Evolutionary conservation across 2,329 filamentous ascomycete species (phyloP).

Genomic region (Diaporthe nobilis): DNA sequence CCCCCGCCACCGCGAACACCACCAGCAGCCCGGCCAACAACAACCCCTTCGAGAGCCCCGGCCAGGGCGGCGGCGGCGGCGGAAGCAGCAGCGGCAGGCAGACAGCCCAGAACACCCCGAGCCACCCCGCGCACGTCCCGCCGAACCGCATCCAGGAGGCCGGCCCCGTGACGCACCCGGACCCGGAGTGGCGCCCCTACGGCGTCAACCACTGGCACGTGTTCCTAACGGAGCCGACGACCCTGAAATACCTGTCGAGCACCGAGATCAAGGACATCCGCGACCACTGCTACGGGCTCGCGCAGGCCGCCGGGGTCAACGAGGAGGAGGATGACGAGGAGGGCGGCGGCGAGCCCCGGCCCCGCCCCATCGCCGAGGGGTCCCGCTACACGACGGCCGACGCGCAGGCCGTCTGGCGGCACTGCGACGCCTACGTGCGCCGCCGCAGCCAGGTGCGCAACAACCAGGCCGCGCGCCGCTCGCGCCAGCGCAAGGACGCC

Average conservation of each 20-base stretch:
- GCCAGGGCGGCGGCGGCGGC: neutral
- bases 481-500: conserved; percentile 35
- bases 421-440: conserved; percentile 39
- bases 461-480: conserved; percentile 38
- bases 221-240: conserved; percentile 15
- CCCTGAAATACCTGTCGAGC: conserved; percentile 32
- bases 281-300: conserved; percentile 39
- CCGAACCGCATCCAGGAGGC: conserved; percentile 34
- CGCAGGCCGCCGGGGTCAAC: neutral
- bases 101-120: too few species aligned
- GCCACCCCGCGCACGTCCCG: neutral
- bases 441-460: conserved; percentile 40
- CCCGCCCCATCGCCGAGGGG: neutral
- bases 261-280: conserved; percentile 40
- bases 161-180: conserved; percentile 29
- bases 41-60: neutral
- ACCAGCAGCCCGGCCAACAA: neutral
- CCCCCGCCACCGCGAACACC: neutral
- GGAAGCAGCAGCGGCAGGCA: neutral
- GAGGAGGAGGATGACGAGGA: neutral
- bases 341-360: neutral
- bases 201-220: conserved; percentile 39
- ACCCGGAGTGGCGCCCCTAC: conserved; percentile 36
- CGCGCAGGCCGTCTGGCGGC: conserved; percentile 39
- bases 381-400: conserved; percentile 27